Evolutionary conservation across 2,329 filamentous ascomycete species (phyloP).

Genomic region (Ascochyta fabae): DNA sequence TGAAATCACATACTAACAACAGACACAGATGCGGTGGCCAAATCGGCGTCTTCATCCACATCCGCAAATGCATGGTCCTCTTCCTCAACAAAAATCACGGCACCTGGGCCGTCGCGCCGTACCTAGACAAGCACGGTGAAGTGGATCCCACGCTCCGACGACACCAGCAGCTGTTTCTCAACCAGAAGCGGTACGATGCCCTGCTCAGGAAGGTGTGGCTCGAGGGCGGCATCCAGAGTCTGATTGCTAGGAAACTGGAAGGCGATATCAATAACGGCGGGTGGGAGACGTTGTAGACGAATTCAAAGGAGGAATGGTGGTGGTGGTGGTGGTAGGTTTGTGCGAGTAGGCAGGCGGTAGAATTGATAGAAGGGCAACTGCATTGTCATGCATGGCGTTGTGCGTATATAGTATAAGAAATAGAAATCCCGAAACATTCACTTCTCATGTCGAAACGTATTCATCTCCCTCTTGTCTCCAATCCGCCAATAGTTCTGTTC

Average conservation of each 20-base stretch:
- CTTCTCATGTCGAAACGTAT: too few relatives aligned
- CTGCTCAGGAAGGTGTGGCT: conserved; percentile 87
- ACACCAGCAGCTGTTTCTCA: conserved; percentile 87
- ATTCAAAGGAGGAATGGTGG: neutral
- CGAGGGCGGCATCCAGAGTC: conserved; percentile 82
- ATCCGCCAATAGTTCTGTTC: too few relatives aligned
- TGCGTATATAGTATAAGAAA: neutral
- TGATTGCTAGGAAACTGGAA: conserved; percentile 89
- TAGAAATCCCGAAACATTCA: too few relatives aligned
- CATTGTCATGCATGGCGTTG: neutral
- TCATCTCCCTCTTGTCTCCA: too few relatives aligned
- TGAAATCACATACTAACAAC: conserved; percentile 11
- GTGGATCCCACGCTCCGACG: conserved; percentile 87
- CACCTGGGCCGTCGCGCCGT: conserved; percentile 85
- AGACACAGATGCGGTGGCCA: conserved; percentile 78
- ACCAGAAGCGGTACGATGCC: conserved; percentile 91
- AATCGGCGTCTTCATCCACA: conserved; percentile 93
- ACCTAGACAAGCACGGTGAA: conserved; percentile 95
- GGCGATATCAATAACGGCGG: conserved; percentile 96
- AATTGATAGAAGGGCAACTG: neutral
- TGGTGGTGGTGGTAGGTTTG: neutral
- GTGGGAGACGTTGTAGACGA: conserved; percentile 74
- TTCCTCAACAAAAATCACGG: conserved; percentile 84
- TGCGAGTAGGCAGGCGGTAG: too few relatives aligned
- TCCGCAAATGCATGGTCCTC: conserved; percentile 91